phyloP scores from a whole-genome alignment of 2,329 filamentous ascomycete genomes.

The Tolypocladium inflatum region DNA sequence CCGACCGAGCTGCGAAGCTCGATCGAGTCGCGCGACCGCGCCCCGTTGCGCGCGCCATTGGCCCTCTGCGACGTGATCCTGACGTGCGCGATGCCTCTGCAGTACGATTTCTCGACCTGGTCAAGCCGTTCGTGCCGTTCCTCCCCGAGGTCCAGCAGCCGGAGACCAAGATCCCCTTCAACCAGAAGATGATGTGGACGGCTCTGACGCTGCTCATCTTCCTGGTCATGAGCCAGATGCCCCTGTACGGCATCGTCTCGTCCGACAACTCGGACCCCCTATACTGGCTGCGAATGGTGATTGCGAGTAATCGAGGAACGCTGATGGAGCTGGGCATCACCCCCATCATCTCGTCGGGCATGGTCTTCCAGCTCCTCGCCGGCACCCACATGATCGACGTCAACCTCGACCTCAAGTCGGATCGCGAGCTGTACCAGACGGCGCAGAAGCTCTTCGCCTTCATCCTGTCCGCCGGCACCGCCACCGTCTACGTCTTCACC shows the following conservation, averaged over 20 bases:
- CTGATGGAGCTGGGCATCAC: constrained; percentile 96
- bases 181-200: constrained; percentile 96
- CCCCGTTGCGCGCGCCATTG: constrained; percentile 15
- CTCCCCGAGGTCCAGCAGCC: constrained; percentile 98
- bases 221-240: constrained; percentile 99
- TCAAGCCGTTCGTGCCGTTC: constrained; percentile 99
- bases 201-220: constrained; percentile 94
- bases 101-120: constrained; percentile 99
- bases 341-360: constrained; percentile 98
- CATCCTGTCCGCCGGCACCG: constrained; percentile 93
- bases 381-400: constrained; percentile 99
- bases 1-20: constrained; percentile 8
- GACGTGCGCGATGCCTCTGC: constrained; percentile 12
- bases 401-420: constrained; percentile 99
- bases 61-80: constrained; percentile 10
- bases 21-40: constrained; percentile 8
- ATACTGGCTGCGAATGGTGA: constrained; percentile 99
- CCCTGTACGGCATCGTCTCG: constrained; percentile 96
- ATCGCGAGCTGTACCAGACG: constrained; percentile 99
- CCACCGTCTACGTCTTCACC: constrained; percentile 96
- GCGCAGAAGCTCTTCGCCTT: constrained; percentile 98
- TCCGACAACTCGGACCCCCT: constrained; percentile 97
- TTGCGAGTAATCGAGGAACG: constrained; percentile 96
- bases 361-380: constrained; percentile 99
- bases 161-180: constrained; percentile 97